These are phyloP conservation scores for Tylopilus felleus DNA, from an alignment of 768 basidiomycete genomes.

Conservation along the genomic window DNA sequence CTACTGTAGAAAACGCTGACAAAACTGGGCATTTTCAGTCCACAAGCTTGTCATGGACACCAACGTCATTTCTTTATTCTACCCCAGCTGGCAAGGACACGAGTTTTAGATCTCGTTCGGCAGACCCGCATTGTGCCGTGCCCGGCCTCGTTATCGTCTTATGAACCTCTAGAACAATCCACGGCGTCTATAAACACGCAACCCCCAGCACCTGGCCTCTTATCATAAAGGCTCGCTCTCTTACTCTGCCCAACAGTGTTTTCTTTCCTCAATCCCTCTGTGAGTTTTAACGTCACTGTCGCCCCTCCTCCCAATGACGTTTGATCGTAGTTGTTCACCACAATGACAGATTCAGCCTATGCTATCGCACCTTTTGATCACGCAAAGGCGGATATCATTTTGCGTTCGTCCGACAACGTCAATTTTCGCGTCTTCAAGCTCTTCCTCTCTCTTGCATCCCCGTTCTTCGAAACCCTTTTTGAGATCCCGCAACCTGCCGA, in stretches of 20 bases:
- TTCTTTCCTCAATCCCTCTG: not conserved
- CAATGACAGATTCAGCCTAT: not conserved
- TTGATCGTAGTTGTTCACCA: not conserved
- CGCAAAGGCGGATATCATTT: conserved; percentile 18
- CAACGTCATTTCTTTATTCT: too few species aligned
- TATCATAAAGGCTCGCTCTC: not conserved
- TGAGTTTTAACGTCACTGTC: not conserved
- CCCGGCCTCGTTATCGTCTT: not conserved
- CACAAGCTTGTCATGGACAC: too few species aligned
- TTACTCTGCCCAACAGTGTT: not conserved
- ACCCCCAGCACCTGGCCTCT: not conserved
- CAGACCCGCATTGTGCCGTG: not conserved
- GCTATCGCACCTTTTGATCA: conserved; percentile 21
- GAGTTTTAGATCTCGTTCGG: not conserved
- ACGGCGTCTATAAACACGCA: too few species aligned
- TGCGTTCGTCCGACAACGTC: conserved; percentile 25
- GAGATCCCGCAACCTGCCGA: conserved; percentile 24
- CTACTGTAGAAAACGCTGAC: not conserved
- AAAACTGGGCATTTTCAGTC: too few species aligned
- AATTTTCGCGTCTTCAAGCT: conserved; percentile 31
- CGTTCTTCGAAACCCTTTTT: conserved; percentile 34
- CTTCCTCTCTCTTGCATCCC: conserved; percentile 24
- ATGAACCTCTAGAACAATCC: not conserved
- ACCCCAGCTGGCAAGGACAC: too few species aligned
- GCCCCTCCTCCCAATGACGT: not conserved